Percentiles rank a stretch among this genome's conserved stretches.
These are phyloP conservation scores for Solanum pinnatisectum DNA, from an alignment of 257 asterid species.

Conservation along the genomic window DNA sequence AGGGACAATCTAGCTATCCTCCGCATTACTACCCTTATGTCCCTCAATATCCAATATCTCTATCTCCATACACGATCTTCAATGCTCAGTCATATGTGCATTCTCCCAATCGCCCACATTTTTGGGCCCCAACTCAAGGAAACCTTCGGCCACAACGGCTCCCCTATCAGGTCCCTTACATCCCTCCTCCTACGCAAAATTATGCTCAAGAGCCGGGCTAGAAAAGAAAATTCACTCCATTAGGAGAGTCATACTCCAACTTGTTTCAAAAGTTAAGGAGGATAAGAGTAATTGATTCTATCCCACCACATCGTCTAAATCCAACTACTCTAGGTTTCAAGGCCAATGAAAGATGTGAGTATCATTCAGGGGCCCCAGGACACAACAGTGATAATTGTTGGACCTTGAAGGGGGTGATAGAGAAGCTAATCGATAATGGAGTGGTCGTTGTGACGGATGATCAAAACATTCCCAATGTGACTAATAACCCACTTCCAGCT, in stretches of 20 bases:
- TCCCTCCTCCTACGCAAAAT: background rate
- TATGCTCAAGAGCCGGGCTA: background rate
- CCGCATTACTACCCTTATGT: background rate
- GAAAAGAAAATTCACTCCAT: background rate
- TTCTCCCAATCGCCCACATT: background rate
- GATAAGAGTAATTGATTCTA: background rate
- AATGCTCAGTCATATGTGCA: background rate
- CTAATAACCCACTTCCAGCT: background rate
- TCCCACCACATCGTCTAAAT: background rate
- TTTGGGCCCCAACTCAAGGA: background rate
- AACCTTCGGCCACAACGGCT: rapidly evolving
- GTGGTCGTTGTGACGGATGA: background rate
- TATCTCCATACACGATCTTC: background rate
- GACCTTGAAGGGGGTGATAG: background rate
- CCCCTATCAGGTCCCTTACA: background rate
- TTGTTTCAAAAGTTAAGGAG: background rate
- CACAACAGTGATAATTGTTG: background rate
- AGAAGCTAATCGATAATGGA: background rate
- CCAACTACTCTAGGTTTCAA: background rate
- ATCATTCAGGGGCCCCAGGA: background rate
- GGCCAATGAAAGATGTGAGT: background rate
- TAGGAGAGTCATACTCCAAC: background rate
- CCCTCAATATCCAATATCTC: background rate
- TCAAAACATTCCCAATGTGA: background rate
- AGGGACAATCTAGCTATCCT: background rate